Evolutionary conservation across 169 alveolate species (phyloP).

Genomic region (Eimeria zaria): DNA sequence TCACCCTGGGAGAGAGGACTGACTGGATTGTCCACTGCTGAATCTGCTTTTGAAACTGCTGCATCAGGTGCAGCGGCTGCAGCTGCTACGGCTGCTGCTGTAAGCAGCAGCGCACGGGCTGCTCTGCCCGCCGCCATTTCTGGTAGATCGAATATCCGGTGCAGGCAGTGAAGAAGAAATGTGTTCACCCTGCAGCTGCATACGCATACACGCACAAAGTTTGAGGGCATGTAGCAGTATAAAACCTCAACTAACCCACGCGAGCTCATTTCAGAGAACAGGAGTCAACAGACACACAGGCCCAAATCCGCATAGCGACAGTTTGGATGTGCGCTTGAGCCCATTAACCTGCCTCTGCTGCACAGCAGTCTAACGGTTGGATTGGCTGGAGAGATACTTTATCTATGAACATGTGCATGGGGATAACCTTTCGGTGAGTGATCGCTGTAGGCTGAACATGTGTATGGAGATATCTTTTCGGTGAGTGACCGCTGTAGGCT

Average conservation of each 20-base stretch:
- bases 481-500: no score
- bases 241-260: no score
- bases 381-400: neutral
- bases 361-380: neutral
- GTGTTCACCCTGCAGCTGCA: neutral
- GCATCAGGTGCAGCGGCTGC: neutral
- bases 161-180: neutral
- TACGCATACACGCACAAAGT: neutral
- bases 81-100: slow-evolving; percentile 46
- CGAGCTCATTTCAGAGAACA: no score
- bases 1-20: slow-evolving; percentile 70
- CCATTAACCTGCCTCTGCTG: neutral
- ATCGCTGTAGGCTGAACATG: no score
- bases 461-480: no score
- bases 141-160: neutral
- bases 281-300: no score
- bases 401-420: no score
- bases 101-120: slow-evolving; percentile 77
- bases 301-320: neutral
- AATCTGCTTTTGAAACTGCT: neutral
- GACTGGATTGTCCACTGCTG: slow-evolving; percentile 39
- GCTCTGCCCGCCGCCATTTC: slow-evolving; percentile 57
- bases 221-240: neutral
- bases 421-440: no score
- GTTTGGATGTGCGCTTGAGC: neutral